Percentiles rank a stretch among this genome's conserved stretches.
phyloP scores from a whole-genome alignment of 306 rosid species.

The Dalbergia cochinchinensis region DNA sequence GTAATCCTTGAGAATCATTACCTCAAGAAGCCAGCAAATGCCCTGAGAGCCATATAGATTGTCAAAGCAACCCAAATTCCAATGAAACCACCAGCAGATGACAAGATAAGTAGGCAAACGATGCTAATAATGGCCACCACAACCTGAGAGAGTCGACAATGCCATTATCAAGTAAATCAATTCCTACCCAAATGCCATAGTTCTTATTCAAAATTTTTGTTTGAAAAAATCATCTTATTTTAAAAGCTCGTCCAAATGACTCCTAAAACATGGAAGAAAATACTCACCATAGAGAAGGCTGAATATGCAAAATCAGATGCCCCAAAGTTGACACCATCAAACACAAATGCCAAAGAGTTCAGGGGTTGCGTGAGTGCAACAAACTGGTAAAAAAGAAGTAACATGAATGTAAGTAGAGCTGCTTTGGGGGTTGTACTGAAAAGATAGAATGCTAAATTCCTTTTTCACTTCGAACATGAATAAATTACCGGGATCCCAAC shows the following conservation, averaged over 20 bases:
- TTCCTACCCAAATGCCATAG: background rate
- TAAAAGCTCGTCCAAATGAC: too few relatives aligned
- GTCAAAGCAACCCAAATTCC: slow-evolving; percentile 96
- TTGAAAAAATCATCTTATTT: too few relatives aligned
- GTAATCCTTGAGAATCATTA: slow-evolving; percentile 30
- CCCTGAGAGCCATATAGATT: slow-evolving; percentile 83
- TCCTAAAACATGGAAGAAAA: slow-evolving; percentile 32
- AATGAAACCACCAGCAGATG: slow-evolving; percentile 73
- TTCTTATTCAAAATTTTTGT: too few relatives aligned
- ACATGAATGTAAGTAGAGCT: slow-evolving; percentile 39
- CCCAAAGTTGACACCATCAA: slow-evolving; percentile 96
- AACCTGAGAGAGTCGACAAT: slow-evolving; percentile 57
- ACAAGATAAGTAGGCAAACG: slow-evolving; percentile 71
- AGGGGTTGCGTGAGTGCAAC: slow-evolving; percentile 94
- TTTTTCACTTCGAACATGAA: slow-evolving; percentile 35
- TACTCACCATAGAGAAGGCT: slow-evolving; percentile 90
- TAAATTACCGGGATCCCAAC: slow-evolving; percentile 82
- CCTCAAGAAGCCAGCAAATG: slow-evolving; percentile 94
- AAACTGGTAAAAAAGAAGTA: slow-evolving; percentile 62
- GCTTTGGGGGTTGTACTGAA: slow-evolving; percentile 15
- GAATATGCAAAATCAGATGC: slow-evolving; percentile 98
- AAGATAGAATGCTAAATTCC: background rate
- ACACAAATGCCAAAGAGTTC: slow-evolving; percentile 90
- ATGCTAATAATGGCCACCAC: slow-evolving; percentile 88
- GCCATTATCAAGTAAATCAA: slow-evolving; percentile 17